Percentiles rank a stretch among this genome's conserved stretches.
Conservation (phyloP, 2,329 filamentous ascomycete species). For the Septoria linicola region DNA sequence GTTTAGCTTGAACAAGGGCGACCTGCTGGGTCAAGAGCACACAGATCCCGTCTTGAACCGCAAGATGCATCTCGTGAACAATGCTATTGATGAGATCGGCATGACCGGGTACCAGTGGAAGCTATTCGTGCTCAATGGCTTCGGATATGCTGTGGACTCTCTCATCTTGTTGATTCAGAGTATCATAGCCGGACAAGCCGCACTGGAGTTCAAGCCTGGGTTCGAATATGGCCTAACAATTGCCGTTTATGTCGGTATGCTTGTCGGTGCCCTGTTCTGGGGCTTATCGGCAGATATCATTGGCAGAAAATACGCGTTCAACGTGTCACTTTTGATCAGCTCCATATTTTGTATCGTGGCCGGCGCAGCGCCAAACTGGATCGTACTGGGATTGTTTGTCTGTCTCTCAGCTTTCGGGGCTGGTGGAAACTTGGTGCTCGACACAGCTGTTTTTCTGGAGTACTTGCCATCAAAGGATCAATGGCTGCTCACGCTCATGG, state of each 20-base stretch:
- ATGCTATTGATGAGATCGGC: slow-evolving; percentile 58
- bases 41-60: slow-evolving; percentile 61
- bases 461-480: slow-evolving; percentile 59
- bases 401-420: slow-evolving; percentile 63
- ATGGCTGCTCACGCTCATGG: slow-evolving; percentile 65
- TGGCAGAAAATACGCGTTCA: slow-evolving; percentile 67
- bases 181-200: slow-evolving; percentile 60
- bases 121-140: slow-evolving; percentile 61
- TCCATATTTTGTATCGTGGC: slow-evolving; percentile 63
- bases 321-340: slow-evolving; percentile 63
- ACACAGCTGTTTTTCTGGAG: slow-evolving; percentile 61
- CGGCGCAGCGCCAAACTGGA: slow-evolving; percentile 66
- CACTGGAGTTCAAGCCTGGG: slow-evolving; percentile 57
- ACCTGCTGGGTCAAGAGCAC: slow-evolving; percentile 58
- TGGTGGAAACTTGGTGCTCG: slow-evolving; percentile 63
- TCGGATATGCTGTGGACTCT: slow-evolving; percentile 61
- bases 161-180: slow-evolving; percentile 61
- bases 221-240: slow-evolving; percentile 59
- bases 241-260: slow-evolving; percentile 58
- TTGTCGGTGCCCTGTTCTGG: slow-evolving; percentile 64
- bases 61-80: slow-evolving; percentile 69
- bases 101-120: slow-evolving; percentile 57
- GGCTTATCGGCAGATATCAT: slow-evolving; percentile 67
- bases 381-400: slow-evolving; percentile 63
- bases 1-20: slow-evolving; percentile 40